phyloP scores from a whole-genome alignment of 2,329 filamentous ascomycete species.

The Sphaerostilbella broomeana region DNA sequence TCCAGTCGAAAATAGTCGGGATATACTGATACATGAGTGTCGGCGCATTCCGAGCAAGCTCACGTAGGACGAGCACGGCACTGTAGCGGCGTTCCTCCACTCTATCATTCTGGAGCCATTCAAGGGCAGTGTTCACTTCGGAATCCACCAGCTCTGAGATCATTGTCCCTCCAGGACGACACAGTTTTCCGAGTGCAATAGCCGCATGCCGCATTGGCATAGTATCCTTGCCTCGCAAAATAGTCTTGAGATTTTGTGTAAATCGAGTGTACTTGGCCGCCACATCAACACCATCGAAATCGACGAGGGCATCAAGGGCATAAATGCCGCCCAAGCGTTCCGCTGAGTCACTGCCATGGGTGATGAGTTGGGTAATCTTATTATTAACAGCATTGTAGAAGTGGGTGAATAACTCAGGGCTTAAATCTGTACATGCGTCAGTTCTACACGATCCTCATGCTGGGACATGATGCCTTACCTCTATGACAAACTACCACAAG shows the following conservation, averaged over 20 bases:
- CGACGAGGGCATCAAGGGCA: slow-evolving; percentile 85
- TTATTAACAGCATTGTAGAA: slow-evolving; percentile 53
- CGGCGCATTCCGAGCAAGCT: slow-evolving; percentile 85
- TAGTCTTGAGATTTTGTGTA: slow-evolving; percentile 78
- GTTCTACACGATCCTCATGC: slow-evolving; percentile 1
- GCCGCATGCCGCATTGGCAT: slow-evolving; percentile 87
- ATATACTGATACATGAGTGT: slow-evolving; percentile 96
- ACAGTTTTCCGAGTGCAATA: slow-evolving; percentile 80
- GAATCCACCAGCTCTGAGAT: slow-evolving; percentile 95
- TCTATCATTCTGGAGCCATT: slow-evolving; percentile 93
- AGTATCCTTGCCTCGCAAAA: slow-evolving; percentile 85
- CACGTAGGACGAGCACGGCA: slow-evolving; percentile 82
- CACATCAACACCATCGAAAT: slow-evolving; percentile 92
- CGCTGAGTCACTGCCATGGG: slow-evolving; percentile 76
- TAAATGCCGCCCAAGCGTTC: slow-evolving; percentile 90
- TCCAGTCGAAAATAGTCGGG: slow-evolving; percentile 87
- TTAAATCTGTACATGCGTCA: slow-evolving; percentile 53
- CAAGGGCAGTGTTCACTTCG: slow-evolving; percentile 90
- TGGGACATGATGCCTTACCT: slow-evolving; percentile 34
- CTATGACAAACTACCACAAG: slow-evolving; percentile 49
- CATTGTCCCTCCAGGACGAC: slow-evolving; percentile 83
- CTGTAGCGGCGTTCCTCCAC: slow-evolving; percentile 91
- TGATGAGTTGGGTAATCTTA: slow-evolving; percentile 60
- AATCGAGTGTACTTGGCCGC: slow-evolving; percentile 93
- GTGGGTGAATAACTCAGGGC: slow-evolving; percentile 65